Conservation (phyloP, 75 land plant species). For the Sequoiadendron giganteum region DNA sequence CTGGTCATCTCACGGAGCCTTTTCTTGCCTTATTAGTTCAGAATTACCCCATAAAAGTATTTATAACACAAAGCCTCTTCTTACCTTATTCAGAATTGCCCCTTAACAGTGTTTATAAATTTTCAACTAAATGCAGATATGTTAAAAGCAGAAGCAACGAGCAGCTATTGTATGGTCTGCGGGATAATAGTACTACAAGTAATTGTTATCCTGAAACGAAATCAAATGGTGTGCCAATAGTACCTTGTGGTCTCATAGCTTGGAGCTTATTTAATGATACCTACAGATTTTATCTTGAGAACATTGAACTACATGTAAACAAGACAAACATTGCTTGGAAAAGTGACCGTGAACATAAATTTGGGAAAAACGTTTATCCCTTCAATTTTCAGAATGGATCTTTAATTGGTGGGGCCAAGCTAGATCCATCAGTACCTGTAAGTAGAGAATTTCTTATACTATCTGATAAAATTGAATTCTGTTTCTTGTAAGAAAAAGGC, state of each 20-base stretch:
- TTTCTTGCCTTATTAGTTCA: neutral
- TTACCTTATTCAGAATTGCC: neutral
- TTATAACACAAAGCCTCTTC: neutral
- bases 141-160: slow-evolving; percentile 81
- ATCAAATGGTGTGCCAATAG: slow-evolving; percentile 34
- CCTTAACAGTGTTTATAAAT: neutral
- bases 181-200: slow-evolving; percentile 14
- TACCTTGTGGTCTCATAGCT: slow-evolving; percentile 97
- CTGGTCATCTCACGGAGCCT: neutral
- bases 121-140: slow-evolving; percentile 40
- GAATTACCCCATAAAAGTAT: neutral
- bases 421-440: slow-evolving; percentile 55
- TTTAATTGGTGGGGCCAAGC: slow-evolving; percentile 66
- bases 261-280: slow-evolving; percentile 99
- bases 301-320: slow-evolving; percentile 35
- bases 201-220: slow-evolving; percentile 48
- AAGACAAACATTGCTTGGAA: slow-evolving; percentile 84
- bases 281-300: slow-evolving; percentile 33
- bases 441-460: slow-evolving; percentile 12
- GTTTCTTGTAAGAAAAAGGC: neutral
- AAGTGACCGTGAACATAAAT: slow-evolving; percentile 80
- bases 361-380: slow-evolving; percentile 69
- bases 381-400: slow-evolving; percentile 55
- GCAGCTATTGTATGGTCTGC: slow-evolving; percentile 35
- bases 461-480: neutral